These are phyloP conservation scores for Platanthera guangdongensis DNA, from an alignment of 106 monocot genomes.

Conservation along the genomic window DNA sequence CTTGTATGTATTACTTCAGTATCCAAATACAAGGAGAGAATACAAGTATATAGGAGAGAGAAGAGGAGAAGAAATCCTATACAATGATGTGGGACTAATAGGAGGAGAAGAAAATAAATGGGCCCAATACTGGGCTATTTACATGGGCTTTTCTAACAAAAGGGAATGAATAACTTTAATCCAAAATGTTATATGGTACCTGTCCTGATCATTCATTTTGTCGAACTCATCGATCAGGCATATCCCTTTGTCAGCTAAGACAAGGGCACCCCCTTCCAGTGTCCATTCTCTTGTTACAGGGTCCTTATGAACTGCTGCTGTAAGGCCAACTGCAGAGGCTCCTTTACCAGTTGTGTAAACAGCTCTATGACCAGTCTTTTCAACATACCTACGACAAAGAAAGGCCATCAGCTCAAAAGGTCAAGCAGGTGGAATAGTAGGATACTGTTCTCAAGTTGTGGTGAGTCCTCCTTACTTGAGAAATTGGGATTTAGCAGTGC, in stretches of 20 bases:
- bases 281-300: constrained; percentile 99
- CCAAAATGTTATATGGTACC: constrained; percentile 27
- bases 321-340: constrained; percentile 96
- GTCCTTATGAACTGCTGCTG: constrained; percentile 97
- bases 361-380: constrained; percentile 96
- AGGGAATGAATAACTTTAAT: background rate
- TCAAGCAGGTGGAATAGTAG: background rate
- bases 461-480: constrained; percentile 65
- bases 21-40: too few species aligned
- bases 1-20: too few species aligned
- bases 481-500: constrained; percentile 98
- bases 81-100: too few species aligned
- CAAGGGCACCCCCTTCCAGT: constrained; percentile 97
- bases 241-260: constrained; percentile 96
- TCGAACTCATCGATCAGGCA: constrained; percentile 99
- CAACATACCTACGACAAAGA: constrained; percentile 59
- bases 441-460: background rate
- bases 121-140: too few species aligned
- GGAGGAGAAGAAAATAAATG: too few species aligned
- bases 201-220: constrained; percentile 99
- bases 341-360: constrained; percentile 99
- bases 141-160: too few species aligned
- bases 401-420: background rate
- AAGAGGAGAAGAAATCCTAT: too few species aligned
- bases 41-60: too few species aligned